Base-by-base conservation (phyloP, 2,329 filamentous ascomycete species). In the Penicillium sp. region DNA sequence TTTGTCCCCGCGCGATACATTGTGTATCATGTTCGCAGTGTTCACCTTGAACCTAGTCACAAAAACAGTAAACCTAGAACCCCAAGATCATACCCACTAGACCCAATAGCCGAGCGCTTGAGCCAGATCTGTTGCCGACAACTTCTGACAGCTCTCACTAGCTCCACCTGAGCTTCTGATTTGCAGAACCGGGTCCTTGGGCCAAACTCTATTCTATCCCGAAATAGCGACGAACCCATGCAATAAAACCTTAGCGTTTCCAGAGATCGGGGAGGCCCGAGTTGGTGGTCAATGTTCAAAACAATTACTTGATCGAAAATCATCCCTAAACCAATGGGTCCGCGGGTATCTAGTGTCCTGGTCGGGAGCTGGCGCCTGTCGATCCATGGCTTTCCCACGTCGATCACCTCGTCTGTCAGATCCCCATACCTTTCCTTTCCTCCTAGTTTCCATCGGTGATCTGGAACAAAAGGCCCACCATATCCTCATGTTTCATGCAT, bases 141-240 rank as follows among this genome's bases (percentile, higher is more conserved):
- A 47, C 22, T 58, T 48, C 45, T 60, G 61, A 63, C 56, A 61
- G 58, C 61, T 63, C 61, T 43, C 52, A 55, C 49, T 41, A 31
- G 13, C 45, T 27, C 14, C 11, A 45, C 35, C 26, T 22, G 29
- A 9, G 29, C 22, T 13, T 19, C 45, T 53, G 51, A 58, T 56
- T 57, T 52, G 46, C 48, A 19, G 33, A 48, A 41, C 22, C 43
- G 39, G 44, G 29, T 48, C 45, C 21, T 35, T 52, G 48, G 50
- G 13, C 8, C 7, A 41, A 57, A 53, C 49, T 57, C 35, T 56
- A 54, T 47, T 51, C 14, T 1, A 11, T 50, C 48, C 29, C 7
- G 22, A 41, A 50, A 39, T 50, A 50, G 48, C 37, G 26, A 49
- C 37, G 33, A 27, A 35, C 33, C 27, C 21, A 50, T 50, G 48